These are phyloP conservation scores for Phialemoniopsis sp. DNA, from an alignment of 2,329 filamentous ascomycete species.

Conservation along the genomic window DNA sequence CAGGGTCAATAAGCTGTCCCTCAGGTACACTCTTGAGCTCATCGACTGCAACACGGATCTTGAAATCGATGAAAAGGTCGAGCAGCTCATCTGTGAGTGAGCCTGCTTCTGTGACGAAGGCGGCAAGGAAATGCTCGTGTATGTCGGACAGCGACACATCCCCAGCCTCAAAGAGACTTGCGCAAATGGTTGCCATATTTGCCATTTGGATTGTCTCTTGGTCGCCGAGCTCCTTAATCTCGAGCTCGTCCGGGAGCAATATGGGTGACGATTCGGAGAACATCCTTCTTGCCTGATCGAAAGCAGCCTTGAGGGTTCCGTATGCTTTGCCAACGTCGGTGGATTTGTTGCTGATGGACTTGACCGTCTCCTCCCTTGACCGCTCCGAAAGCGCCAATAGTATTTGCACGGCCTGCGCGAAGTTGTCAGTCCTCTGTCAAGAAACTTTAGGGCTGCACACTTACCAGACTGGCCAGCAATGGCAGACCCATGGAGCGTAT, in stretches of 20 bases:
- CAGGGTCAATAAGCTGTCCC: conserved; percentile 4
- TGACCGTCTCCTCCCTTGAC: conserved; percentile 19
- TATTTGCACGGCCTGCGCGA: conserved; percentile 26
- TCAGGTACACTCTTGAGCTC: no score
- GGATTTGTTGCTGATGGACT: conserved; percentile 19
- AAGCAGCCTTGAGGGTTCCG: conserved; percentile 22
- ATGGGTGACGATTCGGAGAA: conserved; percentile 25
- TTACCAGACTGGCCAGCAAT: conserved; percentile 23
- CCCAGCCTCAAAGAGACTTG: conserved; percentile 31
- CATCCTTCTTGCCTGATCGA: conserved; percentile 22
- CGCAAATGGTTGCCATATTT: conserved; percentile 43
- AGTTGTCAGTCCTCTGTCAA: no score
- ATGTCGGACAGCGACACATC: conserved; percentile 33
- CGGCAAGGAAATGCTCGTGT: conserved; percentile 39
- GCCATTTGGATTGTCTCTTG: conserved; percentile 38
- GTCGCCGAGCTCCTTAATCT: conserved; percentile 30
- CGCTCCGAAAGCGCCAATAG: conserved; percentile 28
- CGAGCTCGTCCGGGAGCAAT: conserved; percentile 28
- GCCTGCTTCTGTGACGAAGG: conserved; percentile 31
- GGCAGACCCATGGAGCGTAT: conserved; percentile 29
- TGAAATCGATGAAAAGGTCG: conserved; percentile 41
- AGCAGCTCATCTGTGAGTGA: conserved; percentile 35
- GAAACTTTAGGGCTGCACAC: conserved; percentile 2
- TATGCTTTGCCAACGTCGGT: conserved; percentile 29
- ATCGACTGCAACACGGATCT: conserved; percentile 22